Conservation (phyloP, 1,139 yeast genomes). For the Hyphopichia buzzinii region DNA sequence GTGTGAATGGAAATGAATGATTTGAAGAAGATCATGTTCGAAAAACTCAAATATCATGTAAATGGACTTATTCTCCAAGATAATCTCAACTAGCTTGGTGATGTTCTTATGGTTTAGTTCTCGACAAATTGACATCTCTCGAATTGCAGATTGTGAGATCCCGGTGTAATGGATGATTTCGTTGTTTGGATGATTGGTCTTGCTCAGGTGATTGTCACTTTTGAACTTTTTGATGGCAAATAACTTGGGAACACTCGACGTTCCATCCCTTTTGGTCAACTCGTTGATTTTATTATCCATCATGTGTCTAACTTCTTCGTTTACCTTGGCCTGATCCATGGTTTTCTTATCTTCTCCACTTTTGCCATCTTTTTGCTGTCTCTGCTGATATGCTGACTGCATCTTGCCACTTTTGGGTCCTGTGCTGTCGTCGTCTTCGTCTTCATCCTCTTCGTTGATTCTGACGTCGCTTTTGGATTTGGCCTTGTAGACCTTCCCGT, state of each 20-base stretch:
- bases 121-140: conserved; percentile 94
- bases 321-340: not conserved
- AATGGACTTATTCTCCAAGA: conserved; percentile 86
- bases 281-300: conserved; percentile 4
- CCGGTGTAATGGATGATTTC: conserved; percentile 91
- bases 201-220: conserved; percentile 70
- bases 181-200: conserved; percentile 33
- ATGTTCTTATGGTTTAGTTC: conserved; percentile 81
- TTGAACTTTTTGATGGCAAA: conserved; percentile 95
- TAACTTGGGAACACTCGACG: conserved; percentile 14
- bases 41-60: conserved; percentile 96
- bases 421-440: conserved; percentile 3
- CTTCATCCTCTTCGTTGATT: conserved; percentile 6
- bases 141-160: conserved; percentile 90
- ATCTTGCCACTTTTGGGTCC: conserved; percentile 5
- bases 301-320: conserved; percentile 1
- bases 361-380: conserved; percentile 1
- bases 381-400: conserved; percentile 8
- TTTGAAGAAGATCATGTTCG: conserved; percentile 90
- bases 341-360: conserved; percentile 4
- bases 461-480: conserved; percentile 38
- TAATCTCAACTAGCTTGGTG: conserved; percentile 75
- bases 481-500: conserved; percentile 96
- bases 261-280: not conserved
- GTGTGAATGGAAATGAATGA: conserved; percentile 90